These are phyloP conservation scores for Arabidopsis suecica DNA, from an alignment of 345 rosid genomes.

Conservation along the genomic window DNA sequence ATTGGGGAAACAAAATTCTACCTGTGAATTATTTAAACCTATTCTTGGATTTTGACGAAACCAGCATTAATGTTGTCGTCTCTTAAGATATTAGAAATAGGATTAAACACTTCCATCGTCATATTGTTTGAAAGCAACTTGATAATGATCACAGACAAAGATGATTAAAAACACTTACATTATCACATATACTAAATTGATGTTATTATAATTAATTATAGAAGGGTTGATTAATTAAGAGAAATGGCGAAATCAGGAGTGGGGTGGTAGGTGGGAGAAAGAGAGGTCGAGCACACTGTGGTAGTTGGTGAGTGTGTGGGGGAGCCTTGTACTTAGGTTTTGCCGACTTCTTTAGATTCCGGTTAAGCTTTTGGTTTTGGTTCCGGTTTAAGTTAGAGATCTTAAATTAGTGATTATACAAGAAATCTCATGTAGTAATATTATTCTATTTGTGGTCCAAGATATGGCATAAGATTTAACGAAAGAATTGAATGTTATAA, in stretches of 20 bases:
- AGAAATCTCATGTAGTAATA: neutral
- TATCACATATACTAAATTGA: neutral
- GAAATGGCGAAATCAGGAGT: conserved; percentile 36
- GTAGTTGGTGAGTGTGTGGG: conserved; percentile 36
- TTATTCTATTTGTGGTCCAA: conserved; percentile 15
- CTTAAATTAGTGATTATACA: conserved; percentile 3
- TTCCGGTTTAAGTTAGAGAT: conserved; percentile 29
- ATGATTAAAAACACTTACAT: conserved; percentile 23
- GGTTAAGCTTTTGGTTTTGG: conserved; percentile 32
- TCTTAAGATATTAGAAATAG: neutral
- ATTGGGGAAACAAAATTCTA: neutral
- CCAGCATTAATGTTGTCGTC: neutral
- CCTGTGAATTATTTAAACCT: neutral
- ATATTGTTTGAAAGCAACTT: conserved; percentile 12
- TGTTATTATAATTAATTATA: neutral
- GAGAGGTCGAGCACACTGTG: conserved; percentile 29
- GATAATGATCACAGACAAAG: conserved; percentile 5
- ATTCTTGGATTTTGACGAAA: neutral
- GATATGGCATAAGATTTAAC: neutral
- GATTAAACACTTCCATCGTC: neutral
- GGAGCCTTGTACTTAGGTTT: conserved; percentile 36
- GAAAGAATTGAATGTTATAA: conserved; percentile 26
- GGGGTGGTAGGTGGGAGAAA: conserved; percentile 46
- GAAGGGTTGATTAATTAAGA: conserved; percentile 17
- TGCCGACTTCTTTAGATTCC: conserved; percentile 30